Base-by-base conservation (phyloP, 2,329 filamentous ascomycete species). In the Scopulariopsis brevicaulis region DNA sequence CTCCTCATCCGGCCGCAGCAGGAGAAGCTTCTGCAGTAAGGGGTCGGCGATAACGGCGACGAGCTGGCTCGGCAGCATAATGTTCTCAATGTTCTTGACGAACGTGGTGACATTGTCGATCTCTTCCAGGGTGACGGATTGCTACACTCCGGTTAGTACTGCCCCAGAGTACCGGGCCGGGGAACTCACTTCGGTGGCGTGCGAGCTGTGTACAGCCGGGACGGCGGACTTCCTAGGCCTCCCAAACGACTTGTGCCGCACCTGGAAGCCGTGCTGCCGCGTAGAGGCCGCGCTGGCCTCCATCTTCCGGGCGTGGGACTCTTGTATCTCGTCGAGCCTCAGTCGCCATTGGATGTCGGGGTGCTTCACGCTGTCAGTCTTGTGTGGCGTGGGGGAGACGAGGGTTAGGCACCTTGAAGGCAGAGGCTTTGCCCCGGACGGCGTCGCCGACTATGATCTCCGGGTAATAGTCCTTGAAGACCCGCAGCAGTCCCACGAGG, bases 401-500 rank as follows among this genome's bases (percentile, higher is more conserved):
- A 22, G 10, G 43, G n/a, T 7, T 50, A 7, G 20, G 22, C 64
- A 81, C 80, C 69, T 82, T 84, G 68, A 86, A 86, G 1, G 82
- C 76, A 4, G 81, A 80, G 1, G 83, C 82, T 60, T 80, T 79
- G 43, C 82, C 82, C 57, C 77, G 75, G 34, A 83, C 80, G 4
- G 81, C 76, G 62, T 87, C 86, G 24, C 86, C 88, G 15, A 93
- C 80, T 60, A 95, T 89, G 58, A 95, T 89, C 68, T 96, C 90
- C 0, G 90, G 90, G 65, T 93, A 95, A 70, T 93, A 95, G 68
- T 93, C 90, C 67, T 94, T 94, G 74, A 86, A 95, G n/a, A 93
- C 83, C 58, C 87, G 82, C 55, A 95, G 74, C 20, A 96, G 75
- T 3, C 88, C 88, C 43, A 87, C 78, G 40, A 96, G 74, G 56